Evolutionary conservation across 2,329 filamentous ascomycete species (phyloP).

Genomic region (Exophiala oligosperma): DNA sequence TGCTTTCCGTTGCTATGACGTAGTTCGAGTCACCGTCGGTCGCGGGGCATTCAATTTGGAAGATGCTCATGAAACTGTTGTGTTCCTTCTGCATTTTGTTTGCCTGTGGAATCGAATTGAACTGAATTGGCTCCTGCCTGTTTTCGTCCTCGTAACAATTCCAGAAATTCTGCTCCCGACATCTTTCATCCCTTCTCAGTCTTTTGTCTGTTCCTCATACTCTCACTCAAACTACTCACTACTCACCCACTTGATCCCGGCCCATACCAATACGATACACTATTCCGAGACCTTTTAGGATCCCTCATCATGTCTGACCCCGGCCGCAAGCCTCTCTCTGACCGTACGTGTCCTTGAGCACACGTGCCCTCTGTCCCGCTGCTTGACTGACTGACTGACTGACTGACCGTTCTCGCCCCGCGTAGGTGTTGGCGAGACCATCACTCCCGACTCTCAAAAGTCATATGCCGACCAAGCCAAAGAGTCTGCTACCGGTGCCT

Average conservation of each 20-base stretch:
- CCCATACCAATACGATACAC: neutral
- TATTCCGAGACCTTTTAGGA: neutral
- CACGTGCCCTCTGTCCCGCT: neutral
- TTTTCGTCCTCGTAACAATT: too few relatives aligned
- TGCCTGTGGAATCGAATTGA: neutral
- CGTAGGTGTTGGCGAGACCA: slow-evolving; percentile 53
- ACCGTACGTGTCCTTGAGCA: slow-evolving; percentile 33
- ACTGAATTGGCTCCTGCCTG: neutral
- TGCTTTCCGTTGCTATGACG: too few relatives aligned
- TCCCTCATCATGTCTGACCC: slow-evolving; percentile 50
- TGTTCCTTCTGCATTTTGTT: neutral
- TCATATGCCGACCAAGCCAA: slow-evolving; percentile 60
- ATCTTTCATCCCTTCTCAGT: too few relatives aligned
- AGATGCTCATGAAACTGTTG: too few relatives aligned
- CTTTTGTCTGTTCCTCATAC: too few relatives aligned
- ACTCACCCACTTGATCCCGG: too few relatives aligned
- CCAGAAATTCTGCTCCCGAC: too few relatives aligned
- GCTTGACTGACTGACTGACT: slow-evolving; percentile 2
- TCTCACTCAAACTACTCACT: too few relatives aligned
- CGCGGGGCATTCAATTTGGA: too few relatives aligned
- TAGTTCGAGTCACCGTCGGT: too few relatives aligned
- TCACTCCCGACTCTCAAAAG: slow-evolving; percentile 61
- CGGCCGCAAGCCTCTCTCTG: slow-evolving; percentile 61
- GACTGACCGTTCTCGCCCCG: slow-evolving; percentile 5
- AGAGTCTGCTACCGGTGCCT: slow-evolving; percentile 56